Evolutionary conservation across 441 rosid genomes (phyloP).

Genomic region (Erysimum cheiri): DNA sequence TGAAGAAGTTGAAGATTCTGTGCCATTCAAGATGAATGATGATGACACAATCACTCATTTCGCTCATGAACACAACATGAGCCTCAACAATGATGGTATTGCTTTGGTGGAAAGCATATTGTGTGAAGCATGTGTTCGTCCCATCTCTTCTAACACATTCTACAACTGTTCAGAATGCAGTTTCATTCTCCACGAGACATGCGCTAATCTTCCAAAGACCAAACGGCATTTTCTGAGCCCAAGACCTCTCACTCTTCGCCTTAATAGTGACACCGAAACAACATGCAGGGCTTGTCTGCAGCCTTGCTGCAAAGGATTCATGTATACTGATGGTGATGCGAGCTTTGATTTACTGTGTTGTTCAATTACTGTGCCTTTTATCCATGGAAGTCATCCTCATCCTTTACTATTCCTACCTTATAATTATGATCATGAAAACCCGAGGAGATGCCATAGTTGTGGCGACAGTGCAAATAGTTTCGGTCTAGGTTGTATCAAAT

Average conservation of each 20-base stretch:
- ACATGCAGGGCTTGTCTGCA: background rate
- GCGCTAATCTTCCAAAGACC: conserved; percentile 21
- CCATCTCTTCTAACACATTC: background rate
- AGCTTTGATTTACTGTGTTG: background rate
- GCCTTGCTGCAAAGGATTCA: background rate
- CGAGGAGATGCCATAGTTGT: background rate
- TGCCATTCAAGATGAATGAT: background rate
- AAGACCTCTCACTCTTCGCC: background rate
- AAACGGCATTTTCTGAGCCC: conserved; percentile 12
- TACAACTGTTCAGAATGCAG: background rate
- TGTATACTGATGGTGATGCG: background rate
- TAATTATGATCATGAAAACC: background rate
- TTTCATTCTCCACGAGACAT: conserved; percentile 9
- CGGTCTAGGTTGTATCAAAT: conserved; percentile 6
- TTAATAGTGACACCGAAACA: too few relatives aligned
- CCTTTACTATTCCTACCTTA: background rate
- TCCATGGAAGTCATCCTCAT: conserved; percentile 26
- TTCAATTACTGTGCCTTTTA: background rate
- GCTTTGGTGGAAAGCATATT: background rate
- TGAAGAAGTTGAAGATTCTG: background rate
- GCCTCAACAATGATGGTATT: background rate
- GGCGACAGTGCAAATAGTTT: too few relatives aligned
- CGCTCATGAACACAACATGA: conserved; percentile 23
- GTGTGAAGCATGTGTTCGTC: conserved; percentile 16
- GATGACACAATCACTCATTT: conserved; percentile 30